Conservation (phyloP, 129 eudicot species). For the Centrapalus pauciflorus region DNA sequence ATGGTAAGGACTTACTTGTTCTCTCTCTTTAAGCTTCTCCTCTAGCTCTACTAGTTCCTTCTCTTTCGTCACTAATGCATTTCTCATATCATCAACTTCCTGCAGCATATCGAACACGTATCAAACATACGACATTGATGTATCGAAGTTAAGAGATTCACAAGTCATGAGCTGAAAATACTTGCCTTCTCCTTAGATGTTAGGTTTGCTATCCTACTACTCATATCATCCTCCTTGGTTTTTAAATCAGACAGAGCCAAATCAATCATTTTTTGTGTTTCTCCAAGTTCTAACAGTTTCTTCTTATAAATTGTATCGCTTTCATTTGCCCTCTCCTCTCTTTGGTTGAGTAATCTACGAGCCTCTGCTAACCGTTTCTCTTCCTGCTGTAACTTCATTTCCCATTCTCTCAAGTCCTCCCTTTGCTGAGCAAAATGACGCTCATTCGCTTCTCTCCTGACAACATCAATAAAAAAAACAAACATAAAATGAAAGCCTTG, state of each 20-base stretch:
- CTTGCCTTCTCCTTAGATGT: slow-evolving; percentile 75
- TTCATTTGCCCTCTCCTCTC: slow-evolving; percentile 89
- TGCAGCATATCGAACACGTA: too few species aligned
- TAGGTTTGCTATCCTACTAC: slow-evolving; percentile 44
- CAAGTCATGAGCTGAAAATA: slow-evolving; percentile 9
- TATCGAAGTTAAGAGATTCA: not conserved
- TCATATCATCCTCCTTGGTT: slow-evolving; percentile 70
- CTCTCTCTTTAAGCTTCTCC: slow-evolving; percentile 63
- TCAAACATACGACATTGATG: too few species aligned
- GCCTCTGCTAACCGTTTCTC: slow-evolving; percentile 86
- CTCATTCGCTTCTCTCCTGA: slow-evolving; percentile 71
- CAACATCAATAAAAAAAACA: slow-evolving; percentile 2
- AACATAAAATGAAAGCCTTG: not conserved
- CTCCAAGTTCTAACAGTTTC: slow-evolving; percentile 74
- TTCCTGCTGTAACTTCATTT: slow-evolving; percentile 71
- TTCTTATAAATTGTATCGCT: slow-evolving; percentile 59
- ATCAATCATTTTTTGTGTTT: slow-evolving; percentile 59
- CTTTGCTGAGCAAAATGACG: slow-evolving; percentile 55
- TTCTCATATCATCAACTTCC: slow-evolving; percentile 60
- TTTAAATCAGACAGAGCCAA: slow-evolving; percentile 40
- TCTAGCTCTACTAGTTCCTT: slow-evolving; percentile 58
- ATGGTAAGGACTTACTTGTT: slow-evolving; percentile 54
- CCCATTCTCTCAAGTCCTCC: slow-evolving; percentile 96
- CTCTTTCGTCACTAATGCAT: slow-evolving; percentile 62
- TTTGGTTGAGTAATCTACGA: slow-evolving; percentile 74